Evolutionary conservation across 2,329 filamentous ascomycete genomes (phyloP).

Genomic region (Chrysoporthe austroafricana): DNA sequence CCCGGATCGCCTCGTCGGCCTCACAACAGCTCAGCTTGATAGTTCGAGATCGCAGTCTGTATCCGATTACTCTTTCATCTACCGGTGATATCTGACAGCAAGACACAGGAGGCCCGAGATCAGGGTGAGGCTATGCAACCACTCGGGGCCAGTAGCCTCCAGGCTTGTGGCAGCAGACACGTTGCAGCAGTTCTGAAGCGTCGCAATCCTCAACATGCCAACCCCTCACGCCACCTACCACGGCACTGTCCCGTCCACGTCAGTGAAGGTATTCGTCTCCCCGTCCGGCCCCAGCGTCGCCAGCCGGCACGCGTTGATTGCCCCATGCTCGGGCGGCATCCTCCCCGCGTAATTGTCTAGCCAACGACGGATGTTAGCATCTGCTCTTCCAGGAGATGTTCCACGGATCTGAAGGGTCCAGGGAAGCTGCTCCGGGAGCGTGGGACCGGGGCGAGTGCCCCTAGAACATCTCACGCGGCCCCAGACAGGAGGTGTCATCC

Average conservation of each 20-base stretch:
- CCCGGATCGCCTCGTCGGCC: too few relatives aligned
- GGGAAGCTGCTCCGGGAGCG: neutral
- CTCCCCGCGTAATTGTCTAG: slow-evolving; percentile 23
- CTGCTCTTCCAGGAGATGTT: neutral
- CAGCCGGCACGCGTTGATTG: slow-evolving; percentile 33
- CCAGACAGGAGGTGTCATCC: neutral
- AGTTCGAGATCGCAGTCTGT: neutral
- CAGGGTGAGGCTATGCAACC: neutral
- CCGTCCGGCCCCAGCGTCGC: slow-evolving; percentile 34
- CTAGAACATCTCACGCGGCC: neutral
- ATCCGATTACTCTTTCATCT: neutral
- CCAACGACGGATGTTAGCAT: neutral
- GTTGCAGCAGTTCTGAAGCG: neutral
- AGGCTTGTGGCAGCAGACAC: neutral
- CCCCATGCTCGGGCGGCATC: slow-evolving; percentile 31
- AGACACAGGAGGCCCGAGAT: neutral
- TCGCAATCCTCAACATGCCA: too few relatives aligned
- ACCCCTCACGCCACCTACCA: slow-evolving; percentile 27
- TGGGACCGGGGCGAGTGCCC: neutral
- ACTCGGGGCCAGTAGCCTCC: neutral
- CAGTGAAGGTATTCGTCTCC: slow-evolving; percentile 32
- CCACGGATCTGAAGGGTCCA: neutral
- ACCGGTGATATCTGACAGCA: neutral
- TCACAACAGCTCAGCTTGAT: neutral
- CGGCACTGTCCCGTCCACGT: slow-evolving; percentile 27